These are phyloP conservation scores for Alternaria sp. DNA, from an alignment of 2,329 filamentous ascomycete genomes.

Conservation along the genomic window DNA sequence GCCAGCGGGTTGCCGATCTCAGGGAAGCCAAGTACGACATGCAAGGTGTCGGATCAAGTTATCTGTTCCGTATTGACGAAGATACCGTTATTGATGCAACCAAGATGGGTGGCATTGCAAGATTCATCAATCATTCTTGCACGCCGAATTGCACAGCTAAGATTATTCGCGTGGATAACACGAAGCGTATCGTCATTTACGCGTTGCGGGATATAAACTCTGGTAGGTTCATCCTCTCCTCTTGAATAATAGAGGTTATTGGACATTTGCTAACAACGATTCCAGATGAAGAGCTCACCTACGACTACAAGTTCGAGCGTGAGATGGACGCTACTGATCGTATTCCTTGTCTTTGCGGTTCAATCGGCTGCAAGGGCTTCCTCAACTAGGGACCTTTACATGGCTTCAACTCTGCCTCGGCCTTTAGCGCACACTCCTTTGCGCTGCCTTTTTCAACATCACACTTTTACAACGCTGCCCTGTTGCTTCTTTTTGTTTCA, in stretches of 20 bases:
- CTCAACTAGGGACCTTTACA: constrained; percentile 74
- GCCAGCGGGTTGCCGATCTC: constrained; percentile 96
- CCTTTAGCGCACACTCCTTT: background rate
- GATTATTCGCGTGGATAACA: constrained; percentile 98
- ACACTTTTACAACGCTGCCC: background rate
- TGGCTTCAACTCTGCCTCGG: background rate
- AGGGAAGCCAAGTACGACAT: constrained; percentile 91
- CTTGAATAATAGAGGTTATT: constrained; percentile 2
- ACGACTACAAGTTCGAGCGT: constrained; percentile 99
- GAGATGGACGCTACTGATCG: constrained; percentile 94
- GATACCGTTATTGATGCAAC: constrained; percentile 98
- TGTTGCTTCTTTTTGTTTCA: constrained; percentile 5
- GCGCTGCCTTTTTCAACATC: constrained; percentile 2
- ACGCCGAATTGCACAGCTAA: constrained; percentile 99
- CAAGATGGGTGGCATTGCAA: constrained; percentile 96
- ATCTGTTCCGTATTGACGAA: constrained; percentile 97
- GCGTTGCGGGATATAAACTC: constrained; percentile 92
- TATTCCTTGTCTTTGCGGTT: constrained; percentile 96
- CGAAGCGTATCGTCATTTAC: constrained; percentile 98
- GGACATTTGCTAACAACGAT: constrained; percentile 35
- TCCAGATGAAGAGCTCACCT: constrained; percentile 96
- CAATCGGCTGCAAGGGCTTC: constrained; percentile 96
- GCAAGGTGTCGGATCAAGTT: constrained; percentile 96
- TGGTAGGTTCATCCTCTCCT: constrained; percentile 72
- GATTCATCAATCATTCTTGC: constrained; percentile 99